phyloP scores from a whole-genome alignment of 768 basidiomycete genomes.

The Pleurotus giganteus region DNA sequence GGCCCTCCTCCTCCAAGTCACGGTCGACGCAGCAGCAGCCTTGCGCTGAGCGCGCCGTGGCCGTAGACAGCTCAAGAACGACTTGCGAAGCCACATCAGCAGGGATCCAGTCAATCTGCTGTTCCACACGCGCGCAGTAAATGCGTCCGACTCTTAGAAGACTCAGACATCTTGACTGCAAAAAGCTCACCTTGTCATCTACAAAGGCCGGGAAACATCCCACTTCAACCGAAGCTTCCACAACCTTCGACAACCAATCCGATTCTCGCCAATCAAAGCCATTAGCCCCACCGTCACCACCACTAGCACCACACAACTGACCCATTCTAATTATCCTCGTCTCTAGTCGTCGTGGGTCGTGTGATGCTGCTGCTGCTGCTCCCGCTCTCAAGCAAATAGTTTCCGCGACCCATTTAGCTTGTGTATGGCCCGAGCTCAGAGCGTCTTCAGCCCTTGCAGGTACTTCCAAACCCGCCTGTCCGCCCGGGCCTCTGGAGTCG shows the following conservation, averaged over 20 bases:
- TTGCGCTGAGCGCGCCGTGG: too few relatives aligned
- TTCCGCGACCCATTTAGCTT: not conserved
- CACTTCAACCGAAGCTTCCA: constrained; percentile 18
- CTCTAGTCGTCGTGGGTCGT: too few relatives aligned
- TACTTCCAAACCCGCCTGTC: too few relatives aligned
- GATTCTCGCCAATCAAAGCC: constrained; percentile 31
- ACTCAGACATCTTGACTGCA: too few relatives aligned
- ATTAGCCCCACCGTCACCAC: constrained; percentile 25
- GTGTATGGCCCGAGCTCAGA: not conserved
- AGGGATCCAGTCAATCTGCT: not conserved
- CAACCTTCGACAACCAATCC: constrained; percentile 36
- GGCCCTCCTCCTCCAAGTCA: too few relatives aligned
- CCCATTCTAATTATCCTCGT: constrained; percentile 29
- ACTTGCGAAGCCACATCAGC: not conserved
- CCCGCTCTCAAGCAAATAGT: constrained; percentile 15
- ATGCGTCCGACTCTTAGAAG: too few relatives aligned
- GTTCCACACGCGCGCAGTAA: too few relatives aligned
- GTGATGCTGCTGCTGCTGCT: constrained; percentile 5
- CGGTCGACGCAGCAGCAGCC: too few relatives aligned
- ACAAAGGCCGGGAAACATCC: constrained; percentile 15
- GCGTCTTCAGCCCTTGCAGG: not conserved
- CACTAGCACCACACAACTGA: constrained; percentile 29
- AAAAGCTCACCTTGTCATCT: constrained; percentile 4
- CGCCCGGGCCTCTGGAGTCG: not conserved
- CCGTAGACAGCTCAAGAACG: not conserved